A percentile compares a stretch with the other conserved stretches of the same genome.
phyloP scores from a whole-genome alignment of 1,139 yeast genomes.

The Casaregolazyma suthepensis region DNA sequence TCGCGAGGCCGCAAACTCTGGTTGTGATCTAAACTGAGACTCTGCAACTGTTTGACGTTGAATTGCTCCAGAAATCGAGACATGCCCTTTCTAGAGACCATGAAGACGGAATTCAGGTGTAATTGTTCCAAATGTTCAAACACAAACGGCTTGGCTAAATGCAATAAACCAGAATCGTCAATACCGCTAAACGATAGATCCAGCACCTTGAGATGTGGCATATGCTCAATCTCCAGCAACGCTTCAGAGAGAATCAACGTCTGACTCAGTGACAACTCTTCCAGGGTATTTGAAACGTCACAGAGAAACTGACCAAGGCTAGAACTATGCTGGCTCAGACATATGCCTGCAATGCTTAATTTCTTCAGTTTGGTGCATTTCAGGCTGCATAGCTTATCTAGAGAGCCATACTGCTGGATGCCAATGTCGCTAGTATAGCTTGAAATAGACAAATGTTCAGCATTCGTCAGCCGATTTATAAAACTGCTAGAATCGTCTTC shows the following conservation, averaged over 20 bases:
- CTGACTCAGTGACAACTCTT: slow-evolving; percentile 13
- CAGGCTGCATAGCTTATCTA: not conserved
- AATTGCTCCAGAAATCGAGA: not conserved
- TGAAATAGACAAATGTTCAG: not conserved
- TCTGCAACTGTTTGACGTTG: not conserved
- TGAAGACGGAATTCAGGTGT: slow-evolving; percentile 13
- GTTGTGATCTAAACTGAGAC: slow-evolving; percentile 8
- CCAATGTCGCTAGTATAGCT: not conserved
- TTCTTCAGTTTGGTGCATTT: not conserved
- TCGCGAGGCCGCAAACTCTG: slow-evolving; percentile 15
- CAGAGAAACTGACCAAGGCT: not conserved
- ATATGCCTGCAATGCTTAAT: not conserved
- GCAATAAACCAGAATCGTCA: slow-evolving; percentile 11
- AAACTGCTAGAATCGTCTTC: not conserved
- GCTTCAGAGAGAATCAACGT: slow-evolving; percentile 11
- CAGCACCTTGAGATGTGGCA: slow-evolving; percentile 8
- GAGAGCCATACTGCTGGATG: not conserved
- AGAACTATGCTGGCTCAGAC: not conserved
- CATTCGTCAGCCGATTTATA: not conserved
- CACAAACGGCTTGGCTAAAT: slow-evolving; percentile 1
- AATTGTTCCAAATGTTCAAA: slow-evolving; percentile 10
- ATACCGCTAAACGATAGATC: slow-evolving; percentile 15
- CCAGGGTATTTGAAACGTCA: not conserved
- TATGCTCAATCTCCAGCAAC: slow-evolving; percentile 9
- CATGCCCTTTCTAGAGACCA: slow-evolving; percentile 11